Percentiles rank a stretch among this genome's conserved stretches.
Evolutionary conservation across 225 moss, liverwort and hornwort species (phyloP).

Genomic region (Lunularia cruciata): DNA sequence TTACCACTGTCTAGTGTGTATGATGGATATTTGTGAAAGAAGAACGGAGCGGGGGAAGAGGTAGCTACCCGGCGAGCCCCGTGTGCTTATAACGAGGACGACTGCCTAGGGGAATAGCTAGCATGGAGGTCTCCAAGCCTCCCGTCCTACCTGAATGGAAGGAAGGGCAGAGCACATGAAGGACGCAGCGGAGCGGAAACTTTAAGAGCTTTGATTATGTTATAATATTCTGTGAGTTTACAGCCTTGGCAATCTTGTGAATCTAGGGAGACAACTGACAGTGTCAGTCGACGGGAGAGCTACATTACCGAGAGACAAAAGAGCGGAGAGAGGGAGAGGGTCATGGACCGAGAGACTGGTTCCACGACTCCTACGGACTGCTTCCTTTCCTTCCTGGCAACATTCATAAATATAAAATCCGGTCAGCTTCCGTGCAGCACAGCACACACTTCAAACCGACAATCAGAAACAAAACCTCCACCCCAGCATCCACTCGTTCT

Average conservation of each 20-base stretch:
- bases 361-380: slow-evolving; percentile 3
- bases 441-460: neutral
- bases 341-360: neutral
- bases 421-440: neutral
- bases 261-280: neutral
- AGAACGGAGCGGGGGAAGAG: too few species aligned
- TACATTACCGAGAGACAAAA: slow-evolving; percentile 4
- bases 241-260: neutral
- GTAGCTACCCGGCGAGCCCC: too few species aligned
- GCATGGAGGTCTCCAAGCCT: too few species aligned
- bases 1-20: too few species aligned
- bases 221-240: too few species aligned
- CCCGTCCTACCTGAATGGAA: too few species aligned
- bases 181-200: too few species aligned
- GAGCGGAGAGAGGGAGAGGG: neutral
- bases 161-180: too few species aligned
- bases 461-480: slow-evolving; percentile 5
- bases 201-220: too few species aligned
- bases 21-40: too few species aligned
- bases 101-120: too few species aligned
- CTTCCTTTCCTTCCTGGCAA: neutral
- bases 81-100: too few species aligned
- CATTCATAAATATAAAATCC: neutral
- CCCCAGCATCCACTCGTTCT: neutral
- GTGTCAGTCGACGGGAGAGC: slow-evolving; percentile 6